phyloP scores from a whole-genome alignment of 306 rosid species.

The Rubus parviflorus region DNA sequence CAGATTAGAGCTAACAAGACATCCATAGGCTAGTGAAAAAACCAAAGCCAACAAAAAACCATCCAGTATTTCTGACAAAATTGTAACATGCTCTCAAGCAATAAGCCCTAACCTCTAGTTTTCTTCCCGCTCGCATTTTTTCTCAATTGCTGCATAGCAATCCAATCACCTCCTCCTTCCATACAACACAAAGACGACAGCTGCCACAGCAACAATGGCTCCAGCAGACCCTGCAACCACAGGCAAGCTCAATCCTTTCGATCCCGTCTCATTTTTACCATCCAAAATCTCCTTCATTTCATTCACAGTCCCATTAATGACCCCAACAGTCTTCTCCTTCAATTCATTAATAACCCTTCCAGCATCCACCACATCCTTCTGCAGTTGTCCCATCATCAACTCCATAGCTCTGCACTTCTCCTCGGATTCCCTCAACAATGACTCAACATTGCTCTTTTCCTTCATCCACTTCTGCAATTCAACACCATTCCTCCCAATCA shows the following conservation, averaged over 20 bases:
- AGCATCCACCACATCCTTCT: slow-evolving; percentile 56
- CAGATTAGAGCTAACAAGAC: slow-evolving; percentile 44
- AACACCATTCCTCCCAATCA: slow-evolving; percentile 22
- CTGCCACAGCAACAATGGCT: slow-evolving; percentile 46
- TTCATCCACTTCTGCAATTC: slow-evolving; percentile 45
- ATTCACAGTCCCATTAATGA: slow-evolving; percentile 42
- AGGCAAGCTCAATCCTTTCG: slow-evolving; percentile 57
- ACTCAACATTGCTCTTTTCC: slow-evolving; percentile 48
- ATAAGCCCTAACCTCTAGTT: slow-evolving; percentile 53
- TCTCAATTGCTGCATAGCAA: slow-evolving; percentile 1
- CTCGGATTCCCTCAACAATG: slow-evolving; percentile 41
- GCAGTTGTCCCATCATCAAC: slow-evolving; percentile 43
- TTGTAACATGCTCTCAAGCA: slow-evolving; percentile 42
- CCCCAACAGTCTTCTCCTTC: slow-evolving; percentile 52
- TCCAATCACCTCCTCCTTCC: slow-evolving; percentile 55
- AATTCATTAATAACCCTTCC: slow-evolving; percentile 40
- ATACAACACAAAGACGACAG: slow-evolving; percentile 37
- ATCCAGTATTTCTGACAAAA: slow-evolving; percentile 57
- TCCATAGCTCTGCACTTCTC: slow-evolving; percentile 50
- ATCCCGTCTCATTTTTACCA: slow-evolving; percentile 38
- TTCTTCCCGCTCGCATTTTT: slow-evolving; percentile 23
- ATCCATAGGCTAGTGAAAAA: slow-evolving; percentile 42
- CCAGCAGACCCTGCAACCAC: slow-evolving; percentile 72
- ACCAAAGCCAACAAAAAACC: slow-evolving; percentile 41
- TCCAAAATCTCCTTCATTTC: slow-evolving; percentile 36